A percentile compares a stretch with the other conserved stretches of the same genome.
Conservation (phyloP, 805 yeast species). For the Candida ulmi region DNA sequence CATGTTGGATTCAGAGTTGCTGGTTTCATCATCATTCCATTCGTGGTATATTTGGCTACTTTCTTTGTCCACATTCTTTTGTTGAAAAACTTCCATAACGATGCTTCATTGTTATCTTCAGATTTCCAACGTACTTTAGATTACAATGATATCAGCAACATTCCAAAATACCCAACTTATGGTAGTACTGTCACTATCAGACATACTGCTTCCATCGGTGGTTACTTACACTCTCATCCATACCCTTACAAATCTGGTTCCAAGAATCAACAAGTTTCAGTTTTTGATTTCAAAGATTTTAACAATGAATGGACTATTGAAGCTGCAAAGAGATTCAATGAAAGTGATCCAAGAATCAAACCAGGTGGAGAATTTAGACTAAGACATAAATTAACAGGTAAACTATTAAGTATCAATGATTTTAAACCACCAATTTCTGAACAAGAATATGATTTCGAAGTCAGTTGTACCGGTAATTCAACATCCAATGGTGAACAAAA, state of each 20-base stretch:
- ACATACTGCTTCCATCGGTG: slow-evolving; percentile 64
- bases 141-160: slow-evolving; percentile 31
- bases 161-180: slow-evolving; percentile 62
- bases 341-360: slow-evolving; percentile 27
- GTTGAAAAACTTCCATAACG: slow-evolving; percentile 42
- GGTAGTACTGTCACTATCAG: slow-evolving; percentile 72
- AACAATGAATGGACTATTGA: slow-evolving; percentile 78
- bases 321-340: slow-evolving; percentile 21
- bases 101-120: slow-evolving; percentile 61
- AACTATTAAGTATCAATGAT: slow-evolving; percentile 61
- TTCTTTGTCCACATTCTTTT: slow-evolving; percentile 53
- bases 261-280: slow-evolving; percentile 72
- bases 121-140: slow-evolving; percentile 56
- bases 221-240: slow-evolving; percentile 76
- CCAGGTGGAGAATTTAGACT: slow-evolving; percentile 46
- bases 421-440: slow-evolving; percentile 84
- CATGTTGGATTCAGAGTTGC: slow-evolving; percentile 36
- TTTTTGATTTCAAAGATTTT: slow-evolving; percentile 52
- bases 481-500: slow-evolving; percentile 60
- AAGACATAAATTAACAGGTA: slow-evolving; percentile 65
- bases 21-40: slow-evolving; percentile 49
- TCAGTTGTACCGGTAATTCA: slow-evolving; percentile 62
- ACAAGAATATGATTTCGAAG: slow-evolving; percentile 86
- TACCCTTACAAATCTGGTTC: slow-evolving; percentile 60
- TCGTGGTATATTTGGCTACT: slow-evolving; percentile 47